These are phyloP conservation scores for Microsporum audouinii DNA, from an alignment of 2,329 filamentous ascomycete genomes.

Conservation along the genomic window DNA sequence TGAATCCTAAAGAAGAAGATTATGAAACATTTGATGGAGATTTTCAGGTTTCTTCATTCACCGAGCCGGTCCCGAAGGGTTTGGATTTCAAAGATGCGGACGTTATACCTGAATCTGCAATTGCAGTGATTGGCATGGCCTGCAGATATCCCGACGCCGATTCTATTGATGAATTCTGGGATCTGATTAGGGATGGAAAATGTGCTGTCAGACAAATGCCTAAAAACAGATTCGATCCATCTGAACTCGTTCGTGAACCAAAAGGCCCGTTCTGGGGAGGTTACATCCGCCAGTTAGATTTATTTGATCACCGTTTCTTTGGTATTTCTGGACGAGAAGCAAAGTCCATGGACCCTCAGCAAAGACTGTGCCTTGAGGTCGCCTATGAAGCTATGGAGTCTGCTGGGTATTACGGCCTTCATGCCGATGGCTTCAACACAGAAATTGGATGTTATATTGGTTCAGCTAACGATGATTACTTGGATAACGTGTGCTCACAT, in stretches of 20 bases:
- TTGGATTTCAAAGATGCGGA: background rate
- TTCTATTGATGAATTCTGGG: background rate
- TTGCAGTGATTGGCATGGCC: conserved; percentile 6
- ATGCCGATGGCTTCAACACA: conserved; percentile 3
- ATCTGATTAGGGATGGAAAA: background rate
- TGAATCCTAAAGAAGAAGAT: background rate
- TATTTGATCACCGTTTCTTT: conserved; percentile 24
- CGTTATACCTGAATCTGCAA: background rate
- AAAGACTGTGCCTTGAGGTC: conserved; percentile 15
- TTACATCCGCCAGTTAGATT: conserved; percentile 16
- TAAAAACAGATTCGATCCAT: background rate
- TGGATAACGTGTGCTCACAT: conserved; percentile 4
- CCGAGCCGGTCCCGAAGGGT: background rate
- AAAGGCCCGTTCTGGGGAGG: conserved; percentile 2
- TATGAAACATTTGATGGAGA: background rate
- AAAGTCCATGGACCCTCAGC: conserved; percentile 17
- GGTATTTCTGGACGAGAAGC: conserved; percentile 12
- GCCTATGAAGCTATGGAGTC: conserved; percentile 13
- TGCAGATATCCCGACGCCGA: conserved; percentile 5
- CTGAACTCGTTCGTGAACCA: conserved; percentile 9
- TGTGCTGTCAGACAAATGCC: background rate
- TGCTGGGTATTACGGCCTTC: conserved; percentile 6
- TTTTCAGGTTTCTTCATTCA: background rate
- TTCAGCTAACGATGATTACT: conserved; percentile 1
- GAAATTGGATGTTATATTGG: conserved; percentile 13